Conservation (phyloP, 2,329 filamentous ascomycete genomes). For the Talaromyces atroroseus region DNA sequence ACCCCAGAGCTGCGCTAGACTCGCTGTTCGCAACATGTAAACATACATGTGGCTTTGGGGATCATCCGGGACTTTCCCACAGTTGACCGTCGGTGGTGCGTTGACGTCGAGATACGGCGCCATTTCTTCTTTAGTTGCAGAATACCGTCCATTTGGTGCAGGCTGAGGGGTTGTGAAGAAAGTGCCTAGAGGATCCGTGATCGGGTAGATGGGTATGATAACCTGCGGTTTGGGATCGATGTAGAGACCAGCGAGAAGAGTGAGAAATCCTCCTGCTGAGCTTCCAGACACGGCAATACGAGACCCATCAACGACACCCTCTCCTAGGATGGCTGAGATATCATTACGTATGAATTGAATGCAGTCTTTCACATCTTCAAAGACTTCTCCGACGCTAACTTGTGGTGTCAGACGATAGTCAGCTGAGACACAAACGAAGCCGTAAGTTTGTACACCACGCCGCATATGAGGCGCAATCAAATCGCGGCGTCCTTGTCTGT, state of each 20-base stretch:
- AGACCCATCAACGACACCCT: not conserved
- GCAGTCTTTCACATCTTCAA: slow-evolving; percentile 5
- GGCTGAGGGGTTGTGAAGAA: slow-evolving; percentile 6
- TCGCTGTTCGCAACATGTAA: slow-evolving; percentile 1
- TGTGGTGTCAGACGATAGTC: slow-evolving; percentile 5
- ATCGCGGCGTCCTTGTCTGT: slow-evolving; percentile 6
- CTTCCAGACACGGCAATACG: slow-evolving; percentile 6
- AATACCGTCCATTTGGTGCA: slow-evolving; percentile 4
- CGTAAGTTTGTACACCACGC: slow-evolving; percentile 1
- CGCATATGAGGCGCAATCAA: slow-evolving; percentile 6
- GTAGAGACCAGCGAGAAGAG: slow-evolving; percentile 4
- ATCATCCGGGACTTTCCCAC: not conserved
- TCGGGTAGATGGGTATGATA: slow-evolving; percentile 6
- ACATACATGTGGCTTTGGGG: slow-evolving; percentile 4
- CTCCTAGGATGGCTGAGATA: not conserved
- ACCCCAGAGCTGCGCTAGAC: not conserved
- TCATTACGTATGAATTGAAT: slow-evolving; percentile 1
- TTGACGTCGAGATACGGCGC: not conserved
- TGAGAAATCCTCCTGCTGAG: slow-evolving; percentile 1
- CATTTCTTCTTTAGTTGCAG: slow-evolving; percentile 5
- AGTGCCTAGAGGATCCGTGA: slow-evolving; percentile 1
- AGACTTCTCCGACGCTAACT: slow-evolving; percentile 2
- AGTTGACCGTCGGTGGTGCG: not conserved
- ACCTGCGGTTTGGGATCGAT: slow-evolving; percentile 3
- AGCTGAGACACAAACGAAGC: slow-evolving; percentile 2